Evolutionary conservation across 352 stramenopile genomes (phyloP).

Genomic region (Thraustochytrium striatum): DNA sequence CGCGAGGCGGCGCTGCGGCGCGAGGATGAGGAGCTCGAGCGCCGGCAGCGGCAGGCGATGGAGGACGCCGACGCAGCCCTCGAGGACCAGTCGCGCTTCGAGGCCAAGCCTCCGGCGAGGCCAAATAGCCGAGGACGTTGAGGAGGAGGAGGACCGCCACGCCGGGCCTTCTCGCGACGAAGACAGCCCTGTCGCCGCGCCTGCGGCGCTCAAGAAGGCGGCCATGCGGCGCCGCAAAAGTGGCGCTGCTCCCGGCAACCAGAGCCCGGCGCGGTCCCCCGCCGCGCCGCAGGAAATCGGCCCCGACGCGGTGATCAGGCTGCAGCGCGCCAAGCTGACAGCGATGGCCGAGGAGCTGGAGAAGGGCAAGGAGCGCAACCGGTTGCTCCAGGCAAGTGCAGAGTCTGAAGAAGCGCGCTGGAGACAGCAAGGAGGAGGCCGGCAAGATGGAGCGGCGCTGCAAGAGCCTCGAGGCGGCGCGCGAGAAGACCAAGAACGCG

Average conservation of each 20-base stretch:
- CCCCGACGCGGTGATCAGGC: constrained; percentile 18
- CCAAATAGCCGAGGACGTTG: background rate
- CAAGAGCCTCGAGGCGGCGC: constrained; percentile 3
- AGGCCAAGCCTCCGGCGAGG: too few relatives aligned
- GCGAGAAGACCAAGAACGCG: background rate
- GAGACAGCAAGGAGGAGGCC: constrained; percentile 2
- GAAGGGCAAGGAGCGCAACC: constrained; percentile 15
- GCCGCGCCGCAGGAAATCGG: background rate
- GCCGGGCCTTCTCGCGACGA: too few relatives aligned
- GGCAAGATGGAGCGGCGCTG: background rate
- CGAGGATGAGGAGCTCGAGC: too few relatives aligned
- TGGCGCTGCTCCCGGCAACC: too few relatives aligned
- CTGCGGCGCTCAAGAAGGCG: too few relatives aligned
- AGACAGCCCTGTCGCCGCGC: too few relatives aligned
- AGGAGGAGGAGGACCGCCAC: background rate
- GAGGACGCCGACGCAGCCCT: too few relatives aligned
- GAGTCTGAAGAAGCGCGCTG: background rate
- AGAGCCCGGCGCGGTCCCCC: background rate
- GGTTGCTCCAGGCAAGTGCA: background rate
- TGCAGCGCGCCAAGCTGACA: constrained; percentile 45
- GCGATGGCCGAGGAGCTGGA: constrained; percentile 18
- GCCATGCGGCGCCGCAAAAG: too few relatives aligned
- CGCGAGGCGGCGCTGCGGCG: too few relatives aligned
- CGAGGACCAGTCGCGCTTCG: too few relatives aligned
- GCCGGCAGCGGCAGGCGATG: too few relatives aligned